A percentile compares a stretch with the other conserved stretches of the same genome.
These are phyloP conservation scores for Geosmithia morbida DNA, from an alignment of 2,329 filamentous ascomycete species.

Conservation along the genomic window DNA sequence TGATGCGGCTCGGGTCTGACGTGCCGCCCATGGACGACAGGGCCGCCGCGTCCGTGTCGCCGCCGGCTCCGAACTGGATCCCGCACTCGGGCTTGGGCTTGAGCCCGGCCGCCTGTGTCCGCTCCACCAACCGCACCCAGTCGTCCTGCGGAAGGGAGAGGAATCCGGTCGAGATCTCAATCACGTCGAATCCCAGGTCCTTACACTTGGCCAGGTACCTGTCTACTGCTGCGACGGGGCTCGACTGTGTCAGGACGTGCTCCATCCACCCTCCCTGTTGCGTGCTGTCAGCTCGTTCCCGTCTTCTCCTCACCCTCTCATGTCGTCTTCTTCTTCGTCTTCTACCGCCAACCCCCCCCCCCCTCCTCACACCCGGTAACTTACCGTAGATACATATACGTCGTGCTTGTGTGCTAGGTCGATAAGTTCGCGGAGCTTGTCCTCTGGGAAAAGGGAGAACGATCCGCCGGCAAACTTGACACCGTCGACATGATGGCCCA, in stretches of 20 bases:
- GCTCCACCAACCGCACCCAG: constrained; percentile 34
- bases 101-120: constrained; percentile 28
- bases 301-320: too few species aligned
- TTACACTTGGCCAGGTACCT: constrained; percentile 36
- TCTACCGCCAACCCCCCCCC: too few species aligned
- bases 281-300: not conserved
- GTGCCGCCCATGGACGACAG: constrained; percentile 29
- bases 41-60: constrained; percentile 30
- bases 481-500: constrained; percentile 38
- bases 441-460: constrained; percentile 27
- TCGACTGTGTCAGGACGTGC: constrained; percentile 33
- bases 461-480: constrained; percentile 40
- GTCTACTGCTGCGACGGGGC: constrained; percentile 27
- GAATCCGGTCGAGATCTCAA: constrained; percentile 38
- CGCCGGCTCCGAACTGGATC: constrained; percentile 42
- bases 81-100: constrained; percentile 39
- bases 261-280: constrained; percentile 37
- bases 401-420: constrained; percentile 2
- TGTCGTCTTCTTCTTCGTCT: too few species aligned
- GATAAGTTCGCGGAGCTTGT: constrained; percentile 2
- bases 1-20: constrained; percentile 30
- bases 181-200: constrained; percentile 35
- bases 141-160: constrained; percentile 36
- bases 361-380: not conserved
- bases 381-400: constrained; percentile 34